Conservation (phyloP, 768 basidiomycete genomes). For the Boletus rufocinnamomeus region DNA sequence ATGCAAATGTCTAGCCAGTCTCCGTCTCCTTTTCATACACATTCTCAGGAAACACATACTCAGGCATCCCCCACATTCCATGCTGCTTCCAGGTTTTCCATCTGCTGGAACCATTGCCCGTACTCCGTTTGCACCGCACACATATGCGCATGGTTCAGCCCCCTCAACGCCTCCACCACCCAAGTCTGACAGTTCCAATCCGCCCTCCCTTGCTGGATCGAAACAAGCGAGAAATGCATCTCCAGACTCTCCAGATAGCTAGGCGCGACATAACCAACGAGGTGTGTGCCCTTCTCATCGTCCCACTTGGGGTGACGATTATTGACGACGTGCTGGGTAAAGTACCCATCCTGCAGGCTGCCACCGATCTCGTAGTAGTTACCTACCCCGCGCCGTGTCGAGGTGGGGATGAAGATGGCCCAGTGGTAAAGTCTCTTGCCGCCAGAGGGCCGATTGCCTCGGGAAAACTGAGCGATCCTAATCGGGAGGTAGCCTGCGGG, state of each 20-base stretch:
- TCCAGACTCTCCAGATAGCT: conserved; percentile 4
- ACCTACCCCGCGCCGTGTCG: conserved; percentile 18
- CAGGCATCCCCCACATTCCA: conserved; percentile 22
- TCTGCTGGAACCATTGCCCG: conserved; percentile 11
- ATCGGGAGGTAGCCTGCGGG: conserved; percentile 20
- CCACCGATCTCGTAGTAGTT: conserved; percentile 24
- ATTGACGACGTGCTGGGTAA: conserved; percentile 18
- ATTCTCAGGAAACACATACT: neutral
- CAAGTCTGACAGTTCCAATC: conserved; percentile 26
- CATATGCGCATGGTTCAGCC: conserved; percentile 14
- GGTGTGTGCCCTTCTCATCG: conserved; percentile 14
- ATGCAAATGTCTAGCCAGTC: neutral
- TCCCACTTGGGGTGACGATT: conserved; percentile 18
- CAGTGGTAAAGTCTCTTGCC: conserved; percentile 11
- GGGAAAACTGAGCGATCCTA: conserved; percentile 16
- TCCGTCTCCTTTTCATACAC: too few relatives aligned
- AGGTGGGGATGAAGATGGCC: conserved; percentile 29
- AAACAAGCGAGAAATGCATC: conserved; percentile 13
- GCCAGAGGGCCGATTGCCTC: conserved; percentile 4
- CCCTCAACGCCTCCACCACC: conserved; percentile 22
- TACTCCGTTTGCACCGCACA: conserved; percentile 21
- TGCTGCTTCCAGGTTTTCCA: conserved; percentile 18
- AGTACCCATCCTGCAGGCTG: conserved; percentile 13
- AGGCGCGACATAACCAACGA: conserved; percentile 17
- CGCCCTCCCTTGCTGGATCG: conserved; percentile 11